These are phyloP conservation scores for Larix kaempferi DNA, from an alignment of 75 land plant genomes.

Conservation along the genomic window DNA sequence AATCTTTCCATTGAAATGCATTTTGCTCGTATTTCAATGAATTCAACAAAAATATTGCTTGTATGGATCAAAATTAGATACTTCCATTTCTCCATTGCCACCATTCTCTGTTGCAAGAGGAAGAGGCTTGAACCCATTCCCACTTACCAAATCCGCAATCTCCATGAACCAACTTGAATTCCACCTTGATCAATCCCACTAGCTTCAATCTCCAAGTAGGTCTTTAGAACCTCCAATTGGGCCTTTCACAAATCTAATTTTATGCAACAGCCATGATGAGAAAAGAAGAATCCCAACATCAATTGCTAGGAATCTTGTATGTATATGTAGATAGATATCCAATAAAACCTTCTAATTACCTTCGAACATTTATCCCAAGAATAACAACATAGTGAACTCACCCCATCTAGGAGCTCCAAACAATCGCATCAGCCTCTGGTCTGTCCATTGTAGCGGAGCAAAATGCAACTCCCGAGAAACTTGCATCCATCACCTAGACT, in stretches of 20 bases:
- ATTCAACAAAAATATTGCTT: not conserved
- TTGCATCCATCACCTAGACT: no score
- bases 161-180: not conserved
- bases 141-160: constrained; percentile 2
- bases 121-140: not conserved
- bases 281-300: not conserved
- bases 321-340: not conserved
- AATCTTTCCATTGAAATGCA: not conserved
- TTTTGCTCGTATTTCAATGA: not conserved
- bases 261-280: not conserved
- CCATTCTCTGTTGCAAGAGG: constrained; percentile 10
- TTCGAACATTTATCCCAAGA: not conserved
- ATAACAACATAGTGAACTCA: not conserved
- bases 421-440: not conserved
- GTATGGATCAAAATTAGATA: not conserved
- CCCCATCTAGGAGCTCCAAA: not conserved
- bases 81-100: constrained; percentile 2
- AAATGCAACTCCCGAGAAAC: no score
- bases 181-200: not conserved
- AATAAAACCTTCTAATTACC: not conserved
- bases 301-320: not conserved
- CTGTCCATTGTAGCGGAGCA: not conserved
- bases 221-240: not conserved
- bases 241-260: not conserved
- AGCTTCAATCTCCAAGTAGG: not conserved